phyloP scores from a whole-genome alignment of 352 stramenopile species.

The Thalassiosira pacifica region DNA sequence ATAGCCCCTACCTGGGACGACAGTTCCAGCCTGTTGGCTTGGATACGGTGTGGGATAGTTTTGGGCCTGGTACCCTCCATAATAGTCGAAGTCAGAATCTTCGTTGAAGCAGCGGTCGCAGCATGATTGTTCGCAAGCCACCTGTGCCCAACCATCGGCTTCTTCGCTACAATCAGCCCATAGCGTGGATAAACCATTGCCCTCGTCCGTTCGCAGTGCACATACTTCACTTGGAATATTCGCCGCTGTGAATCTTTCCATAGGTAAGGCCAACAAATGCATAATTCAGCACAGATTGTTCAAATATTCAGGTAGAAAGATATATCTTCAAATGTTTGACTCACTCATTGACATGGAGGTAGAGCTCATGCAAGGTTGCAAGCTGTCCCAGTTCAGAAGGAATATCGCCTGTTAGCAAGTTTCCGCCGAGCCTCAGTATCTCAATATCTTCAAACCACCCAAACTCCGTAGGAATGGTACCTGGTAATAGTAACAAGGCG shows the following conservation, averaged over 20 bases:
- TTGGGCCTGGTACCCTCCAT: constrained; percentile 16
- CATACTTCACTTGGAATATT: constrained; percentile 50
- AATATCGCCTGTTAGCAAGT: constrained; percentile 57
- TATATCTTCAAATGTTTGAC: constrained; percentile 7
- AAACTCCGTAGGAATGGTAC: constrained; percentile 56
- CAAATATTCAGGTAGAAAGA: too few relatives aligned
- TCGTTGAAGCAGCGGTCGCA: constrained; percentile 42
- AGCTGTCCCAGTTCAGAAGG: constrained; percentile 62
- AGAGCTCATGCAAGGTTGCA: constrained; percentile 56
- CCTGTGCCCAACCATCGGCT: constrained; percentile 16
- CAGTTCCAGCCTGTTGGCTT: background rate
- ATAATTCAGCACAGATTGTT: too few relatives aligned
- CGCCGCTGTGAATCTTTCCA: constrained; percentile 29
- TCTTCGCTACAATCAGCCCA: constrained; percentile 57
- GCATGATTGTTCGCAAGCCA: constrained; percentile 38
- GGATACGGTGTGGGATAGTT: background rate
- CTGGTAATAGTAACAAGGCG: constrained; percentile 6
- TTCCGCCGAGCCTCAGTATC: constrained; percentile 44
- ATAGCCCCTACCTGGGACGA: background rate
- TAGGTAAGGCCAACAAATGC: background rate
- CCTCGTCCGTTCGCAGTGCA: constrained; percentile 14
- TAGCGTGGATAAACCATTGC: constrained; percentile 26
- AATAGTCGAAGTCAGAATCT: constrained; percentile 14
- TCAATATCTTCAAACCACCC: constrained; percentile 57
- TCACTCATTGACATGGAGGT: constrained; percentile 54